Base-by-base conservation (phyloP, 352 stramenopile genomes). In the Hyaloperonospora arabidopsidis region DNA sequence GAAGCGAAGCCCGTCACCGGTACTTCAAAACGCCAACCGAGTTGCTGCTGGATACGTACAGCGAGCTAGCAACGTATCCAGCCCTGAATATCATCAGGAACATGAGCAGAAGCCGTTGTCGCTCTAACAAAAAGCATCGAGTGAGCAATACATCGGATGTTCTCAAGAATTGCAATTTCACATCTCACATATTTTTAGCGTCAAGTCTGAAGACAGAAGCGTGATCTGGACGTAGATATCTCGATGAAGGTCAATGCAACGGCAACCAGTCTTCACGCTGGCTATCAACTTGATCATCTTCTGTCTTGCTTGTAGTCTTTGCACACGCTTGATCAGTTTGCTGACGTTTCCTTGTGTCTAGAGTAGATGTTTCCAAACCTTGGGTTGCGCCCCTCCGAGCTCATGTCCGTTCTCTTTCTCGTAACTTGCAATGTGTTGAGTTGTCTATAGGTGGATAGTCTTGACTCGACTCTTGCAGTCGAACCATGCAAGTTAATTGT, bases 1-100 rank as follows among this genome's bases (percentile, higher is more conserved):
- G 45, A 87, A 87, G 59, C 68, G 63, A 46, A 65, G 59, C n/a
- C 74, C 73, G 15, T 74, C 69, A 25, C 68, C 72, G 11, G 67
- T 63, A n/a, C 61, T 69, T 28, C 63, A 64, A 49, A 68, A 67
- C 45, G 52, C 57, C 35, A 59, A 72, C 45, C 59, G 51, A 54
- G 38, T 65, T 48, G 63, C 63, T 10, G 58, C 63, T 29, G 53
- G 61, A 52, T 39, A 61, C 45, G 54, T 52, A 17, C 63, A 71
- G 19, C 55, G 60, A 25, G 54, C 54, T 6, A 59, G 54, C 8
- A 60, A 49, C 45, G 54, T 38, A 61, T 29, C 3, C 25, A 49
- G 53, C 11, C 55, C 57, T 35, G 54, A 63, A 45, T 52, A 65
- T 41, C 56, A 66, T 41, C 61, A 62, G 54, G 48, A 66, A 45